Evolutionary conservation across 129 eudicot species (phyloP).

Genomic region (Artemisia annua): DNA sequence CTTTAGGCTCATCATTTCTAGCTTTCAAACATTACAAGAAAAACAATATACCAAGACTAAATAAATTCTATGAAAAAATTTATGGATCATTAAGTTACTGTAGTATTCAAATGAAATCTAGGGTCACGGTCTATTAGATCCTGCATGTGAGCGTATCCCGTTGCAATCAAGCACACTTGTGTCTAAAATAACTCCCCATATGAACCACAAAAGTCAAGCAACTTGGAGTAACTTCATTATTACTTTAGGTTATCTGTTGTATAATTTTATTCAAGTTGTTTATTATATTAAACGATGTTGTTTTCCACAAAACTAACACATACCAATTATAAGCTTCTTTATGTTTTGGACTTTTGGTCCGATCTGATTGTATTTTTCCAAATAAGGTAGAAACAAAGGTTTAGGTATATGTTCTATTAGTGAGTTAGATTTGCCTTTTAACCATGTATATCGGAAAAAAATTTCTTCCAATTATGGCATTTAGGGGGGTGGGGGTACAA

Average conservation of each 20-base stretch:
- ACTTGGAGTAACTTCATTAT: slow-evolving; percentile 18
- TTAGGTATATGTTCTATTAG: not conserved
- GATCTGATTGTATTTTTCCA: not conserved
- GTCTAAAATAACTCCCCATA: slow-evolving; percentile 27
- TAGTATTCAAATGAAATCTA: slow-evolving; percentile 33
- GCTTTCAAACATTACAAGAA: too few relatives aligned
- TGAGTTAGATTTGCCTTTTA: not conserved
- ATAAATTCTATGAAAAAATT: too few relatives aligned
- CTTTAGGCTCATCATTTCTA: too few relatives aligned
- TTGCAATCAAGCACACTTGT: slow-evolving; percentile 1
- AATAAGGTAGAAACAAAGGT: not conserved
- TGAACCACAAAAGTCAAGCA: slow-evolving; percentile 37
- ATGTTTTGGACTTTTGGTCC: not conserved
- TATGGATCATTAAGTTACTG: not conserved
- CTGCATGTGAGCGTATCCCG: slow-evolving; percentile 43
- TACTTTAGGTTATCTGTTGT: not conserved
- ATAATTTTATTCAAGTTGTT: slow-evolving; percentile 15
- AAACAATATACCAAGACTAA: too few relatives aligned
- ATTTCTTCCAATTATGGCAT: too few relatives aligned
- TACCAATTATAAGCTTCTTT: not conserved
- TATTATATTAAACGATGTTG: slow-evolving; percentile 7
- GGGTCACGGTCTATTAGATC: slow-evolving; percentile 42
- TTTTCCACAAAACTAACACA: slow-evolving; percentile 1
- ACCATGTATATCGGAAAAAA: too few relatives aligned
- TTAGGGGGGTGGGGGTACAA: too few relatives aligned